These are phyloP conservation scores for Euclidium syriacum DNA, from an alignment of 345 rosid genomes.

Conservation along the genomic window DNA sequence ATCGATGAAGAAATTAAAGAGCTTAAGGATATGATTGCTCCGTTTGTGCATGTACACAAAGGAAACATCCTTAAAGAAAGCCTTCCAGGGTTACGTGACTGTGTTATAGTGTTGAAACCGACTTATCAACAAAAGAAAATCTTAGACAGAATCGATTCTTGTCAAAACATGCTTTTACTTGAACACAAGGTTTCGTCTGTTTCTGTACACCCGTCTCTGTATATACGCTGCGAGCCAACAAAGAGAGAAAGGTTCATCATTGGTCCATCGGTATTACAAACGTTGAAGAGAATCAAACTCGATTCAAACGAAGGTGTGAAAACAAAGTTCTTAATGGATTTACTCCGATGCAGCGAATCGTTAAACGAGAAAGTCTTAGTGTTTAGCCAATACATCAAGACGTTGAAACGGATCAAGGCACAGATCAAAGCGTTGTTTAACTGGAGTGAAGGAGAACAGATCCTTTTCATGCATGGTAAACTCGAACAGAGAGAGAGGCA, in stretches of 20 bases:
- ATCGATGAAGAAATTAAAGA: constrained; percentile 20
- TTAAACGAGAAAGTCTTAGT: constrained; percentile 47
- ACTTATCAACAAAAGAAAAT: constrained; percentile 45
- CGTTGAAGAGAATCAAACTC: constrained; percentile 16
- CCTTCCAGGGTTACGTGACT: constrained; percentile 53
- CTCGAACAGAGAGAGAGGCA: constrained; percentile 32
- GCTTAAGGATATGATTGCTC: constrained; percentile 24
- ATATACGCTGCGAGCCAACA: background rate
- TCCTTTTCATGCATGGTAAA: constrained; percentile 43
- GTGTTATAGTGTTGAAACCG: constrained; percentile 40
- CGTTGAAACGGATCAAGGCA: constrained; percentile 34
- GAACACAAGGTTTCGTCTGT: constrained; percentile 29
- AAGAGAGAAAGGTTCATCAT: background rate
- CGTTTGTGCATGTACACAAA: constrained; percentile 57
- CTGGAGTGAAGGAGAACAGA: constrained; percentile 41
- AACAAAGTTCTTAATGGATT: constrained; percentile 40
- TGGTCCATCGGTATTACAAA: background rate
- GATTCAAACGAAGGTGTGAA: constrained; percentile 41
- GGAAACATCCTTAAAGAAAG: constrained; percentile 46
- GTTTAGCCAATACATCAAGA: constrained; percentile 46
- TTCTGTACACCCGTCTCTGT: constrained; percentile 46
- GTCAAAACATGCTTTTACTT: background rate
- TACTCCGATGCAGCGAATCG: constrained; percentile 33
- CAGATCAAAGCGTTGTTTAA: constrained; percentile 26
- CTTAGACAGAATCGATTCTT: constrained; percentile 19